A percentile compares a stretch with the other conserved stretches of the same genome.
Evolutionary conservation across 495 filamentous ascomycete species (phyloP).

Genomic region (Xylaria nigripes): DNA sequence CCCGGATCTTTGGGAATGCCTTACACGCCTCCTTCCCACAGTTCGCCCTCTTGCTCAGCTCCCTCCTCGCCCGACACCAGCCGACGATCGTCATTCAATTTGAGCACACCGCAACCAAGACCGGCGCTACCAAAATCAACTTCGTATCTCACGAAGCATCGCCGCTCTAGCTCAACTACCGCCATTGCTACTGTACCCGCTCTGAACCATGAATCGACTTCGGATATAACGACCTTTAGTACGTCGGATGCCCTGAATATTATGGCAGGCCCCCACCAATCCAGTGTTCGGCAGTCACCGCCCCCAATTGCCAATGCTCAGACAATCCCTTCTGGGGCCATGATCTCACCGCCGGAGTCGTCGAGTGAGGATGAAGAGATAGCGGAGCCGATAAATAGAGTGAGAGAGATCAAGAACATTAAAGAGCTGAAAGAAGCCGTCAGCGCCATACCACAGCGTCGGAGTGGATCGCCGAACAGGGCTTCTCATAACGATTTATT

Average conservation of each 20-base stretch:
- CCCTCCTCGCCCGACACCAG: constrained; percentile 54
- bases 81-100: constrained; percentile 48
- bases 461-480: constrained; percentile 52
- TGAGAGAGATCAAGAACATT: constrained; percentile 53
- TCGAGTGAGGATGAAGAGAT: constrained; percentile 74
- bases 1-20: constrained; percentile 57
- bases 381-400: constrained; percentile 33
- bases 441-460: constrained; percentile 62
- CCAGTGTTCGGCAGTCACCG: constrained; percentile 64
- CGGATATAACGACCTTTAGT: constrained; percentile 31
- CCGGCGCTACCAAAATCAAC: constrained; percentile 61
- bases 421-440: constrained; percentile 79
- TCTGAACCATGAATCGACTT: constrained; percentile 31
- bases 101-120: constrained; percentile 35
- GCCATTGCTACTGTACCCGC: constrained; percentile 20
- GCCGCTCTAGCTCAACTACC: constrained; percentile 38
- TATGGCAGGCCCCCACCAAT: constrained; percentile 29
- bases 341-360: constrained; percentile 86
- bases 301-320: constrained; percentile 61
- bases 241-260: constrained; percentile 45
- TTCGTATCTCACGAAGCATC: constrained; percentile 59
- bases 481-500: constrained; percentile 27
- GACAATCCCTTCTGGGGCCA: constrained; percentile 65
- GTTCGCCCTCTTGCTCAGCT: constrained; percentile 66
- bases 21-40: constrained; percentile 82